These are phyloP conservation scores for Rutstroemia sydowiana DNA, from an alignment of 2,329 filamentous ascomycete species.

Conservation along the genomic window DNA sequence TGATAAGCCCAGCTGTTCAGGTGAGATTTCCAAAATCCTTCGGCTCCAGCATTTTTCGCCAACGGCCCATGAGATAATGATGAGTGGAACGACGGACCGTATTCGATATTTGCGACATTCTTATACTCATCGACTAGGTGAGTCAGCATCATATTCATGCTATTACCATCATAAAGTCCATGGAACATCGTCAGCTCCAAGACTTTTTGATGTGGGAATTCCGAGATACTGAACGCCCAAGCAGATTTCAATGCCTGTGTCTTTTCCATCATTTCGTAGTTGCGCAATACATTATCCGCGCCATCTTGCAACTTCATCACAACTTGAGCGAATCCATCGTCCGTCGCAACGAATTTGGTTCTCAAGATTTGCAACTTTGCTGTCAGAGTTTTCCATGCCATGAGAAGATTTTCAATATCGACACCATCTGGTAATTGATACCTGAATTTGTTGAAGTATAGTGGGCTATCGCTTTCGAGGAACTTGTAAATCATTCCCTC, in stretches of 20 bases:
- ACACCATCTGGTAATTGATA: constrained; percentile 45
- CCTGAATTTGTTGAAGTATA: constrained; percentile 74
- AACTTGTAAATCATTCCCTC: constrained; percentile 76
- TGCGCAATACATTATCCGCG: constrained; percentile 36
- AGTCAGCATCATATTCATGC: constrained; percentile 60
- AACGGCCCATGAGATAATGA: constrained; percentile 65
- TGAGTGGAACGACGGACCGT: constrained; percentile 54
- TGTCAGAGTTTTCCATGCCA: constrained; percentile 52
- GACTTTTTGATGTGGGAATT: constrained; percentile 11
- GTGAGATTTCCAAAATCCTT: constrained; percentile 56
- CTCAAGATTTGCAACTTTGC: constrained; percentile 53
- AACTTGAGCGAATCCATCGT: constrained; percentile 71
- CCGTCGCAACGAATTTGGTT: constrained; percentile 63
- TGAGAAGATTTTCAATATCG: constrained; percentile 41
- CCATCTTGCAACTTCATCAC: constrained; percentile 42
- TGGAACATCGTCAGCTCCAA: constrained; percentile 72
- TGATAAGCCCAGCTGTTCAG: constrained; percentile 20
- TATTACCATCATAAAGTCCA: constrained; percentile 78
- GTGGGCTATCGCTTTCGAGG: constrained; percentile 44
- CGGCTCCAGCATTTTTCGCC: constrained; percentile 37
- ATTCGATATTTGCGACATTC: constrained; percentile 19
- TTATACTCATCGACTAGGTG: constrained; percentile 48
- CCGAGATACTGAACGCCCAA: constrained; percentile 15
- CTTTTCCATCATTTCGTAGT: constrained; percentile 22
- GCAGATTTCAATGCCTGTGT: constrained; percentile 21